Base-by-base conservation (phyloP, 495 filamentous ascomycete species). In the Tuber magnatum region DNA sequence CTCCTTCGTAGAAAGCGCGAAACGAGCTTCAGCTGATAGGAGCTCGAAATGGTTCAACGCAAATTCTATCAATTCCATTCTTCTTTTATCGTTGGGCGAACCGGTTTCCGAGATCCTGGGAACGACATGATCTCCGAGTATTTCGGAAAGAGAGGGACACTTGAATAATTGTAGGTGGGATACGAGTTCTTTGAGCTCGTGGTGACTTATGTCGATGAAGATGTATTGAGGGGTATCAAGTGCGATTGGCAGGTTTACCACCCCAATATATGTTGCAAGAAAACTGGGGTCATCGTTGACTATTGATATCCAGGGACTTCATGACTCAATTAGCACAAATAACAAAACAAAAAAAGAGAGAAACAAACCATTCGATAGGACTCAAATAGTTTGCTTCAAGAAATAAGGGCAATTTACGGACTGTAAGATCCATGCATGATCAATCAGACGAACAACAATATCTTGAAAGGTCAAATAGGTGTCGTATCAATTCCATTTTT, bases 251-350 rank as follows among this genome's bases (percentile, higher is more conserved):
- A 78, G 22, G 41, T 70, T 3, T 39, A 40, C 68, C n/a, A 75
- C 69, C 40, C 76, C 77, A n/a, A 79, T 9, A 46, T 79, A 79
- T 40, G 68, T 70, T 44, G 70, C 2, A 8, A 7, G 38, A 1
- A 14, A n/a, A n/a, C 16, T 42, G n/a, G 71, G 32, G 24, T 68
- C 38, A 73, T 44, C n/a, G 16, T n/a, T 5, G 24, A 61, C 40
- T n/a, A 79, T 41, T n/a, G 77, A 79, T 65, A 78, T 72, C 77
- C 76, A 79, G 38, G 69, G 44, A 18, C 77, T 78, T 22, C 5
- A 3, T 69, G 10, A 1, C 41, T 28, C 41, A n/a, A 41, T 76
- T 72, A 76, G 74, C 51, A 28, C 51, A 61, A 28, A 9, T 14
- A 61, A 14, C 8, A 24, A 28, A 61, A 61, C 0, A 9, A 14